A percentile compares a stretch with the other conserved stretches of the same genome.
Conservation (phyloP, 2,329 filamentous ascomycete genomes). For the Colletotrichum incanum region DNA sequence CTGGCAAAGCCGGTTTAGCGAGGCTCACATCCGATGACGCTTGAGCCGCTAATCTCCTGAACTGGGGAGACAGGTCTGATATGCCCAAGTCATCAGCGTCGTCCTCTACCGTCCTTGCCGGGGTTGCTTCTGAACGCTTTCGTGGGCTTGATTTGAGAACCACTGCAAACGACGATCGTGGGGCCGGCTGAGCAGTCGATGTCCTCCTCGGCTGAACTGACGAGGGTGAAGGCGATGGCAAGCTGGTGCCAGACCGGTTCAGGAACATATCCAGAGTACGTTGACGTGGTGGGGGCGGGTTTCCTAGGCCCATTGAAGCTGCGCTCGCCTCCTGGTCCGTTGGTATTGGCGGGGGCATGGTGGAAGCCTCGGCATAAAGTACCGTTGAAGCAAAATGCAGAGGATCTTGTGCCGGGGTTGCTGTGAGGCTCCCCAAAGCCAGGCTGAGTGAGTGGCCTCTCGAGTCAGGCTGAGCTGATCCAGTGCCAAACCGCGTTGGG, state of each 20-base stretch:
- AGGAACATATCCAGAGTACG: conserved; percentile 33
- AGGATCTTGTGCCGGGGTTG: not conserved
- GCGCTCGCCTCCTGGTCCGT: not conserved
- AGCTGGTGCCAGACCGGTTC: not conserved
- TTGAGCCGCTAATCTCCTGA: conserved; percentile 34
- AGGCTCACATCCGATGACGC: conserved; percentile 37
- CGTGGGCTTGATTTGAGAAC: conserved; percentile 32
- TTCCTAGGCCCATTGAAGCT: not conserved
- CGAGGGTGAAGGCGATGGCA: not conserved
- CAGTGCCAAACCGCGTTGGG: not conserved
- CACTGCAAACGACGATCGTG: conserved; percentile 33
- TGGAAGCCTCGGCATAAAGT: not conserved
- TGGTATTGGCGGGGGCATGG: conserved; percentile 23
- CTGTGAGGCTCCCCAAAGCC: not conserved
- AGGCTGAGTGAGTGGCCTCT: not conserved
- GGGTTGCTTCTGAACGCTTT: conserved; percentile 3
- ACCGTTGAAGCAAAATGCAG: not conserved
- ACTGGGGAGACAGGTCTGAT: conserved; percentile 46
- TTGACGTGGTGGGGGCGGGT: conserved; percentile 18
- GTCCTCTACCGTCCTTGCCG: conserved; percentile 32
- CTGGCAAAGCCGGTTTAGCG: conserved; percentile 36
- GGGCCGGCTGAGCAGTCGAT: conserved; percentile 30
- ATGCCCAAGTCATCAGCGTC: conserved; percentile 40
- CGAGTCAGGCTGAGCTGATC: not conserved
- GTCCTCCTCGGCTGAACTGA: conserved; percentile 1